Evolutionary conservation across 169 alveolate genomes (phyloP).

Genomic region (Eimeria sp.): DNA sequence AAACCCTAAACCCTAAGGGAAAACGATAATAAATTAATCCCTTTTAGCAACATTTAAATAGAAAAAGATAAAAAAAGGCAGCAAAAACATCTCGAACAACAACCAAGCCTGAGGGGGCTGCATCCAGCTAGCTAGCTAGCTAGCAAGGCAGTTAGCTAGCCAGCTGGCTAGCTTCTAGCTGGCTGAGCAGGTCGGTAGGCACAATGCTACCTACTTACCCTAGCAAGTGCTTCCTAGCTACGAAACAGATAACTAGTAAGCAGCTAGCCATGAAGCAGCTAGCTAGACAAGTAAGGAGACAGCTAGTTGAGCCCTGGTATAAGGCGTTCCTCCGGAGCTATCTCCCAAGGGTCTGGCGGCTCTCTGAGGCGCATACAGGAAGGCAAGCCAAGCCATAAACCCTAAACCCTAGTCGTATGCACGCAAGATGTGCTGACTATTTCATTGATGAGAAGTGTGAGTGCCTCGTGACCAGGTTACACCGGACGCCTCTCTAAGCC

Average conservation of each 20-base stretch:
- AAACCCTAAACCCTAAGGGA: too few relatives aligned
- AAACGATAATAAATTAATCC: too few relatives aligned
- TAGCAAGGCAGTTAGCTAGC: neutral
- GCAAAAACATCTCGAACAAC: neutral
- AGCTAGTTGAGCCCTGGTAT: constrained; percentile 21
- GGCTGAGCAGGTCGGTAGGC: neutral
- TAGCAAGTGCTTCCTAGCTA: too few relatives aligned
- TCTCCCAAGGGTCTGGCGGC: constrained; percentile 55
- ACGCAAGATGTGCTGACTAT: too few relatives aligned
- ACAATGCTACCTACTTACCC: neutral
- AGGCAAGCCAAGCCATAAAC: neutral
- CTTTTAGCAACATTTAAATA: neutral
- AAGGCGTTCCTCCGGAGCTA: neutral
- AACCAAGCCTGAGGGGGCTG: neutral
- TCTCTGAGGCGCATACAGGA: constrained; percentile 31
- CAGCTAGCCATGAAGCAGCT: neutral
- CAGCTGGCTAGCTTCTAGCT: neutral
- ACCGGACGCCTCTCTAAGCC: neutral
- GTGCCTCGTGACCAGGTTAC: too few relatives aligned
- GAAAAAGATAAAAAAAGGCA: neutral
- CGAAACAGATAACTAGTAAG: neutral
- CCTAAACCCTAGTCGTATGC: too few relatives aligned
- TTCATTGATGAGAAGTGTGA: too few relatives aligned
- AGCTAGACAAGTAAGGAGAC: neutral
- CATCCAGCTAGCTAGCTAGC: neutral